Evolutionary conservation across 805 yeast genomes (phyloP).

Genomic region (Wickerhamomyces strasburgensis): DNA sequence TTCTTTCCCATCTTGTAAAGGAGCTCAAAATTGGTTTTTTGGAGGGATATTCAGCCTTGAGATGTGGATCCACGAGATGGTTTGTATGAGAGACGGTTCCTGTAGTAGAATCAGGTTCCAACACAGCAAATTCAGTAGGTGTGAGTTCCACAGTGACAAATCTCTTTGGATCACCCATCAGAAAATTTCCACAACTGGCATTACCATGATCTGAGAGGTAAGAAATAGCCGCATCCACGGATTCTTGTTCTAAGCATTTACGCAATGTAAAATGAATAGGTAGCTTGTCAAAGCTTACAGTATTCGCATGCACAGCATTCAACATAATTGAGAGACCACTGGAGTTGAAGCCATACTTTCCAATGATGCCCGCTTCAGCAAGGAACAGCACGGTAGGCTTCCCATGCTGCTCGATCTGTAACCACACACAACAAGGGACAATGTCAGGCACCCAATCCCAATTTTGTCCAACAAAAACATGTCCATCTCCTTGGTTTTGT

Average conservation of each 20-base stretch:
- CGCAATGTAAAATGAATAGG: conserved; percentile 36
- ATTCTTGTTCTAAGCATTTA: conserved; percentile 26
- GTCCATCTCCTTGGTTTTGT: conserved; percentile 20
- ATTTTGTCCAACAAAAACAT: conserved; percentile 30
- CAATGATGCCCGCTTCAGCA: conserved; percentile 26
- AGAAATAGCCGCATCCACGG: conserved; percentile 15
- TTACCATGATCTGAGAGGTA: conserved; percentile 15
- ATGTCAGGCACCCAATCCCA: conserved; percentile 38
- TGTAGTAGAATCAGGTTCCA: conserved; percentile 10
- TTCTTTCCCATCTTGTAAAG: conserved; percentile 12
- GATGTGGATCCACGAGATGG: conserved; percentile 15
- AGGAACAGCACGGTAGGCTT: conserved; percentile 24
- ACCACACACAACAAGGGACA: conserved; percentile 19
- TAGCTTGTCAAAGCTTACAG: conserved; percentile 25
- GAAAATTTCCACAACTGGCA: conserved; percentile 23
- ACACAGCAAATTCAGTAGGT: conserved; percentile 16
- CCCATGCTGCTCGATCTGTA: conserved; percentile 21
- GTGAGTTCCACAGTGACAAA: conserved; percentile 21
- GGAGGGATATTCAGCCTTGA: conserved; percentile 6
- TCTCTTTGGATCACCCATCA: conserved; percentile 22
- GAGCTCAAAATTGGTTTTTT: conserved; percentile 17
- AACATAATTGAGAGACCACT: conserved; percentile 19
- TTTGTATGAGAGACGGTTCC: conserved; percentile 24
- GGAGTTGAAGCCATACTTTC: conserved; percentile 22
- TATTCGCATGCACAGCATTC: conserved; percentile 24